Evolutionary conservation across 768 basidiomycete genomes (phyloP).

Genomic region (Vishniacozyma victoriae): DNA sequence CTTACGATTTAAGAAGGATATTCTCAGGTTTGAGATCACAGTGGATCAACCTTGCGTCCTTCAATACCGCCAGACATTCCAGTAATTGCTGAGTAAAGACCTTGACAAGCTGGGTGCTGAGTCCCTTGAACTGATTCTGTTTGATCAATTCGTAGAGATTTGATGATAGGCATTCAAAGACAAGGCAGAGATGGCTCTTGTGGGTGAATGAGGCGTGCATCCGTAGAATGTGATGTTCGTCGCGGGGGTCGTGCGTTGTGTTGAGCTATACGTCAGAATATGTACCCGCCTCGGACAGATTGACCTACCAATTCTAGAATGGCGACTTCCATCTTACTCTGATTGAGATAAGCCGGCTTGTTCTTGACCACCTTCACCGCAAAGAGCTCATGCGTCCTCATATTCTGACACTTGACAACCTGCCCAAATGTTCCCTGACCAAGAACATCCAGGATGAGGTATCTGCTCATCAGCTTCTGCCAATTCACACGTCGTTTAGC

Average conservation of each 20-base stretch:
- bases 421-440: constrained; percentile 99
- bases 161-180: constrained; percentile 92
- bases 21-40: constrained; percentile 99
- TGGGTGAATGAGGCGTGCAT: constrained; percentile 95
- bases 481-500: constrained; percentile 30
- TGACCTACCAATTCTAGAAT: constrained; percentile 85
- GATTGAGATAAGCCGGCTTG: constrained; percentile 98
- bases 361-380: constrained; percentile 99
- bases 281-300: neutral
- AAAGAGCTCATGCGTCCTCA: constrained; percentile 97
- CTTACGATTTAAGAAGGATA: constrained; percentile 88
- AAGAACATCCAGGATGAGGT: constrained; percentile 93
- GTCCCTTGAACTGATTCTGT: constrained; percentile 97
- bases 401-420: constrained; percentile 99
- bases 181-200: constrained; percentile 90
- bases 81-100: constrained; percentile 95
- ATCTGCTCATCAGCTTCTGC: constrained; percentile 53
- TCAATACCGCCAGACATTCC: constrained; percentile 84
- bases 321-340: constrained; percentile 99
- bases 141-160: constrained; percentile 99
- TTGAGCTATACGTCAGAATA: constrained; percentile 61
- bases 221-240: constrained; percentile 94
- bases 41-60: constrained; percentile 92
- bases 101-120: constrained; percentile 94
- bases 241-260: constrained; percentile 83